phyloP scores from a whole-genome alignment of 768 basidiomycete genomes.

The Phallus indusiatus region DNA sequence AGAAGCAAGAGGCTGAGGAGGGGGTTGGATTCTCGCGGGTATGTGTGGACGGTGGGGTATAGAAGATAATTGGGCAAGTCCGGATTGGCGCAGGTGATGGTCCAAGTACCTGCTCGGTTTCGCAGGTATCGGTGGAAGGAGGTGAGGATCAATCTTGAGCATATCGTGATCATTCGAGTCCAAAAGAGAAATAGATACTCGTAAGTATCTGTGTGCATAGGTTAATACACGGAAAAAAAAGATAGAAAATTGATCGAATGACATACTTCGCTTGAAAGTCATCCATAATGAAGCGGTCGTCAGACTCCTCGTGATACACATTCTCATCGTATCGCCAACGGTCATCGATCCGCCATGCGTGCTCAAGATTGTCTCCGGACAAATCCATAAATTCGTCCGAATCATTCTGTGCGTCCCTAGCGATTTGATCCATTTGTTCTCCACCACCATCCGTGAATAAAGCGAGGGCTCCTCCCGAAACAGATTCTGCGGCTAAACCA shows the following conservation, averaged over 20 bases:
- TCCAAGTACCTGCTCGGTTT: constrained; percentile 9
- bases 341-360: constrained; percentile 35
- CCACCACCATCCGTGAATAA: constrained; percentile 3
- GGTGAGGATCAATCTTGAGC: constrained; percentile 14
- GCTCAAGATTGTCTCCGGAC: constrained; percentile 25
- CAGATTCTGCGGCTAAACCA: constrained; percentile 10
- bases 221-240: neutral
- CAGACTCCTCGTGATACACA: constrained; percentile 48
- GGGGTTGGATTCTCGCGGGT: neutral
- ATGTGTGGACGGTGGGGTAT: neutral
- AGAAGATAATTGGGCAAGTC: neutral
- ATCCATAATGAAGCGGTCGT: constrained; percentile 59
- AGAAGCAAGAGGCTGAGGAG: neutral
- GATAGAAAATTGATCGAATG: neutral
- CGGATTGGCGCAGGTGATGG: constrained; percentile 5
- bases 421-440: neutral
- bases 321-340: constrained; percentile 66
- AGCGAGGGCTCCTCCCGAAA: constrained; percentile 3
- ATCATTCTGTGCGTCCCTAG: constrained; percentile 22
- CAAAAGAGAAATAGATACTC: constrained; percentile 46
- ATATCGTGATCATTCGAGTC: constrained; percentile 36
- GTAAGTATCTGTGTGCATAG: constrained; percentile 35
- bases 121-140: constrained; percentile 6
- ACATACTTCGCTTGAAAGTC: constrained; percentile 51
- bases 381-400: constrained; percentile 14